Conservation (phyloP, 1,284 basidiomycete species). For the Trichosporon asahii region DNA sequence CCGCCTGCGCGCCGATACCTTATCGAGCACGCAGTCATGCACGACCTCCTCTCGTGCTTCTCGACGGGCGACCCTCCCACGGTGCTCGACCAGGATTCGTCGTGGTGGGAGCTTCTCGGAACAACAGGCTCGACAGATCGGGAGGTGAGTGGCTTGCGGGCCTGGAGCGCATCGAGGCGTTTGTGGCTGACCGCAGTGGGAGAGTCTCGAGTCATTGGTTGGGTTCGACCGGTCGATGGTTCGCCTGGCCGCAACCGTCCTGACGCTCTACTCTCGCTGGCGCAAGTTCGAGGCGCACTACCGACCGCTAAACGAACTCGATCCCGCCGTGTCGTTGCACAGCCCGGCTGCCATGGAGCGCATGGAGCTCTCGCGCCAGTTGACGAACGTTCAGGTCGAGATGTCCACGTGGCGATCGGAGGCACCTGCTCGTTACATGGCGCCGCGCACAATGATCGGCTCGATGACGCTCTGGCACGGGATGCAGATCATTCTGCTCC, state of each 20-base stretch:
- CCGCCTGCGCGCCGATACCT: conserved; percentile 25
- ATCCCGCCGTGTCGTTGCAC: conserved; percentile 20
- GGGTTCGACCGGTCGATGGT: conserved; percentile 34
- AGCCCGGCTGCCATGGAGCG: conserved; percentile 22
- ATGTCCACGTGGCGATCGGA: conserved; percentile 26
- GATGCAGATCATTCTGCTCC: conserved; percentile 34
- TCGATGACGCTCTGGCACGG: conserved; percentile 40
- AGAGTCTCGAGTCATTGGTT: conserved; percentile 33
- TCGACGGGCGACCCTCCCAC: conserved; percentile 28
- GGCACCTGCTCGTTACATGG: conserved; percentile 21
- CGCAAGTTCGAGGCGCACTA: conserved; percentile 25
- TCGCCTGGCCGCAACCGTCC: conserved; percentile 23
- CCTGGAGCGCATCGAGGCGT: background rate
- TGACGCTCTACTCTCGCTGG: conserved; percentile 20
- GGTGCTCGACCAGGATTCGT: conserved; percentile 27
- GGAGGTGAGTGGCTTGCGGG: conserved; percentile 18
- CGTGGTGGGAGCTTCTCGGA: conserved; percentile 35
- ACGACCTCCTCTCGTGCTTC: conserved; percentile 31
- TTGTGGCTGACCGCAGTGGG: conserved; percentile 26
- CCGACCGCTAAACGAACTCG: conserved; percentile 22
- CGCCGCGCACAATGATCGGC: conserved; percentile 34
- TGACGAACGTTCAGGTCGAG: conserved; percentile 23
- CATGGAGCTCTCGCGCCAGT: conserved; percentile 21
- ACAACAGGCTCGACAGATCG: conserved; percentile 22
- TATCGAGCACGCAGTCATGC: conserved; percentile 35